Percentiles rank a stretch among this genome's conserved stretches.
Evolutionary conservation across 202 grass and related monocot species (phyloP).

Genomic region (Schoenoplectus tabernaemontani): DNA sequence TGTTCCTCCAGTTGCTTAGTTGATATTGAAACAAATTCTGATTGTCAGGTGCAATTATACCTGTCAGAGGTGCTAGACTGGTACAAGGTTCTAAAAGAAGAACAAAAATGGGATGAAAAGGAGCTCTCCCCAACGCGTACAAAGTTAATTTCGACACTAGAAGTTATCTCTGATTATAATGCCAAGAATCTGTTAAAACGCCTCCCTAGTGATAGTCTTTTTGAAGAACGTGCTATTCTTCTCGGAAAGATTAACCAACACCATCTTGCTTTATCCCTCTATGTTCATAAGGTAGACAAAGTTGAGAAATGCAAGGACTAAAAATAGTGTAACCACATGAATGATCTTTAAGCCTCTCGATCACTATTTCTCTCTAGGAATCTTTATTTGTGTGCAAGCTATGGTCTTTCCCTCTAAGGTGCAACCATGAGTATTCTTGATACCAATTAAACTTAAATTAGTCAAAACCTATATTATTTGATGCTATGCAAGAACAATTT

Average conservation of each 20-base stretch:
- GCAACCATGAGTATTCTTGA: not conserved
- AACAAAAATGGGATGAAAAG: slow-evolving; percentile 87
- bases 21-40: not conserved
- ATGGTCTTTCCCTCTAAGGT: not conserved
- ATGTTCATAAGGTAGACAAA: slow-evolving; percentile 92
- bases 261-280: slow-evolving; percentile 81
- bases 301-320: slow-evolving; percentile 7
- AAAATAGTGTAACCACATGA: not conserved
- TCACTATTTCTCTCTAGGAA: not conserved
- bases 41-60: slow-evolving; percentile 80
- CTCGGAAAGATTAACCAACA: slow-evolving; percentile 94
- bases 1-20: not conserved
- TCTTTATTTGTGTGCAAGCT: not conserved
- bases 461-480: not conserved
- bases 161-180: slow-evolving; percentile 84
- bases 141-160: slow-evolving; percentile 85
- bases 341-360: not conserved
- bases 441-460: slow-evolving; percentile 23
- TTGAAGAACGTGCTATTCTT: slow-evolving; percentile 89
- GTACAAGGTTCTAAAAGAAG: slow-evolving; percentile 73
- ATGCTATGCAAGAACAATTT: not conserved
- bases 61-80: slow-evolving; percentile 96
- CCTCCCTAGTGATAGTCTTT: slow-evolving; percentile 76
- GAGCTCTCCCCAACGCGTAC: slow-evolving; percentile 69
- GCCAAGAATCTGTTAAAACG: slow-evolving; percentile 77